Percentiles rank a stretch among this genome's conserved stretches.
phyloP scores from a whole-genome alignment of 257 asterid species.

The Solanum virginianum region DNA sequence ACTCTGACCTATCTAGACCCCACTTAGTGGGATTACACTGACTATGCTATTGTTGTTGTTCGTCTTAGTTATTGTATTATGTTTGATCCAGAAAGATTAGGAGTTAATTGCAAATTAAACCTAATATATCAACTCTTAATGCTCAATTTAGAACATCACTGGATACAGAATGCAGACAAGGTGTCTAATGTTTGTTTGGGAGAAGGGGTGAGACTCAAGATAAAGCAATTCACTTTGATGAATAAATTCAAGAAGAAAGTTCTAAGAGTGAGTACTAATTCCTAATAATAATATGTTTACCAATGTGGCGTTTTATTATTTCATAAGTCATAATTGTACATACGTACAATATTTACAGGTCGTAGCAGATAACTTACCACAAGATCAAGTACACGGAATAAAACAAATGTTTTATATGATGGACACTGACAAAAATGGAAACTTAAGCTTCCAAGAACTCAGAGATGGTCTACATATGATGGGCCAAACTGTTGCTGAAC shows the following conservation, averaged over 20 bases:
- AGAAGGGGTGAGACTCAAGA: conserved; percentile 57
- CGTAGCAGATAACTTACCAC: conserved; percentile 72
- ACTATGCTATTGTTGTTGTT: not conserved
- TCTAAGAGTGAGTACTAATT: conserved; percentile 40
- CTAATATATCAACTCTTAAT: not conserved
- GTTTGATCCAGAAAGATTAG: not conserved
- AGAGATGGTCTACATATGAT: conserved; percentile 53
- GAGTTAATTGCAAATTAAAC: not conserved
- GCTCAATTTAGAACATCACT: conserved; percentile 25
- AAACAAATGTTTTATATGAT: conserved; percentile 54
- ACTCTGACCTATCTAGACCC: not conserved
- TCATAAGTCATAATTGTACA: not conserved
- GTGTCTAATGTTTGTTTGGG: conserved; percentile 58
- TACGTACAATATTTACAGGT: conserved; percentile 19
- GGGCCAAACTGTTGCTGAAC: conserved; percentile 53
- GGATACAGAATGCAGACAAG: conserved; percentile 67
- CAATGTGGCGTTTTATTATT: not conserved
- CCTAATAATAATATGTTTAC: not conserved
- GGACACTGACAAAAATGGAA: conserved; percentile 84
- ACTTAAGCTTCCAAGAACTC: conserved; percentile 54
- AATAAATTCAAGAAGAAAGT: conserved; percentile 83
- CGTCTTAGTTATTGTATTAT: not conserved
- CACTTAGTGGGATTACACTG: not conserved
- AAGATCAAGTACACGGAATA: conserved; percentile 46
- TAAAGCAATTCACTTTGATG: conserved; percentile 82